Conservation (phyloP, 495 filamentous ascomycete species). For the Aspergillus hancockii region DNA sequence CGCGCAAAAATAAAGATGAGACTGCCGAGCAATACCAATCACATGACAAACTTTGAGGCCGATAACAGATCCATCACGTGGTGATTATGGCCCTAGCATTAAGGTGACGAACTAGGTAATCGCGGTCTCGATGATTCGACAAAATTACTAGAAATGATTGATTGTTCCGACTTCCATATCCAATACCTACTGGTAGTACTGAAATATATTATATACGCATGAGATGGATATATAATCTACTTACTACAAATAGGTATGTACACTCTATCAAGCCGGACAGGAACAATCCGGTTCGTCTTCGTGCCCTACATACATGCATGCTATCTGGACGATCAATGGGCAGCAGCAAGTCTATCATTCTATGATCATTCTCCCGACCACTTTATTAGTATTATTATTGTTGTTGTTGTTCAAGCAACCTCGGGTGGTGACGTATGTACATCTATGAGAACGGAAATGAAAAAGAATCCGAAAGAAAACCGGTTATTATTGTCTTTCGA, state of each 20-base stretch:
- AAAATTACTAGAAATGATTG: neutral
- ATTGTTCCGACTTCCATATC: too few relatives aligned
- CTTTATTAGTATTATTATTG: neutral
- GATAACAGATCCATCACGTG: neutral
- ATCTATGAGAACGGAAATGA: neutral
- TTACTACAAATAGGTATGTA: too few relatives aligned
- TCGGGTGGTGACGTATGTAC: neutral
- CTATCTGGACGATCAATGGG: neutral
- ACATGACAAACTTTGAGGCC: neutral
- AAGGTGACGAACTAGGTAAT: neutral
- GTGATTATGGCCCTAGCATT: neutral
- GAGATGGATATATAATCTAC: too few relatives aligned
- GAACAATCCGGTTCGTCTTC: slow-evolving; percentile 1
- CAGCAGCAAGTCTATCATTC: neutral
- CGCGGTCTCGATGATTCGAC: slow-evolving; percentile 4
- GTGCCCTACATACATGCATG: too few relatives aligned
- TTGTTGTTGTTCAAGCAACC: neutral
- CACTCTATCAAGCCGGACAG: neutral
- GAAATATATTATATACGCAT: too few relatives aligned
- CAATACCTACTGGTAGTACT: too few relatives aligned
- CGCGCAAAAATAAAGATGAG: neutral
- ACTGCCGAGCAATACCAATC: neutral
- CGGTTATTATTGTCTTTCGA: neutral
- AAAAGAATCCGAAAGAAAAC: neutral
- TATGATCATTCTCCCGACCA: neutral